Conservation (phyloP, 116 monocot genomes). For the Zostera marina region DNA sequence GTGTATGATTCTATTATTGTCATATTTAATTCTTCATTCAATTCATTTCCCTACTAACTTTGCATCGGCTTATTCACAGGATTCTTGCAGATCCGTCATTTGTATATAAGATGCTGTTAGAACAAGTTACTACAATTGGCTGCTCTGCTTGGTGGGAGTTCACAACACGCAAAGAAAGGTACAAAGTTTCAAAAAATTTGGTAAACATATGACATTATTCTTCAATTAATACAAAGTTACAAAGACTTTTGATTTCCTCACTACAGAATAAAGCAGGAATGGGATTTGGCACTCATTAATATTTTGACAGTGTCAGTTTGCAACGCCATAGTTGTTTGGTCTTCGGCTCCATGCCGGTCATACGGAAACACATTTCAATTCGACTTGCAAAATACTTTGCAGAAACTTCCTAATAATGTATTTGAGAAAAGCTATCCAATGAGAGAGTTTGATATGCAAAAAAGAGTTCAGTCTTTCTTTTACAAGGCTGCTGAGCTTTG, state of each 20-base stretch:
- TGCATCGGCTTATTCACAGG: slow-evolving; percentile 17
- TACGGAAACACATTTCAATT: slow-evolving; percentile 87
- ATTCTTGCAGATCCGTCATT: slow-evolving; percentile 94
- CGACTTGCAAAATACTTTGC: slow-evolving; percentile 84
- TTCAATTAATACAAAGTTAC: slow-evolving; percentile 1
- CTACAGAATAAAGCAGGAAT: slow-evolving; percentile 83
- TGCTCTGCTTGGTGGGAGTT: slow-evolving; percentile 81
- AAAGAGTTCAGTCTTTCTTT: slow-evolving; percentile 83
- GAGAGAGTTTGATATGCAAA: slow-evolving; percentile 84
- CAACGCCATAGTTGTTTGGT: slow-evolving; percentile 87
- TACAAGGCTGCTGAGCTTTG: slow-evolving; percentile 75
- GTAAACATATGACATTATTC: background rate
- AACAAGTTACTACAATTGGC: slow-evolving; percentile 55
- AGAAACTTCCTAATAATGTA: slow-evolving; percentile 95
- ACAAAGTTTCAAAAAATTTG: background rate
- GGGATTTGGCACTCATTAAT: slow-evolving; percentile 89
- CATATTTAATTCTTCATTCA: background rate
- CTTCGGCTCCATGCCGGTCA: slow-evolving; percentile 88
- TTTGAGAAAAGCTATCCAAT: slow-evolving; percentile 87
- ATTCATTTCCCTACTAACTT: background rate
- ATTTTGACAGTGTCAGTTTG: slow-evolving; percentile 70
- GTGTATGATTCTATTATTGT: background rate
- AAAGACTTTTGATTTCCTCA: background rate
- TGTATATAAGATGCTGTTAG: slow-evolving; percentile 66
- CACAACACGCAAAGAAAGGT: slow-evolving; percentile 90